A percentile compares a stretch with the other conserved stretches of the same genome.
Evolutionary conservation across 2,329 filamentous ascomycete species (phyloP).

Genomic region (Rhynchosporium agropyri): DNA sequence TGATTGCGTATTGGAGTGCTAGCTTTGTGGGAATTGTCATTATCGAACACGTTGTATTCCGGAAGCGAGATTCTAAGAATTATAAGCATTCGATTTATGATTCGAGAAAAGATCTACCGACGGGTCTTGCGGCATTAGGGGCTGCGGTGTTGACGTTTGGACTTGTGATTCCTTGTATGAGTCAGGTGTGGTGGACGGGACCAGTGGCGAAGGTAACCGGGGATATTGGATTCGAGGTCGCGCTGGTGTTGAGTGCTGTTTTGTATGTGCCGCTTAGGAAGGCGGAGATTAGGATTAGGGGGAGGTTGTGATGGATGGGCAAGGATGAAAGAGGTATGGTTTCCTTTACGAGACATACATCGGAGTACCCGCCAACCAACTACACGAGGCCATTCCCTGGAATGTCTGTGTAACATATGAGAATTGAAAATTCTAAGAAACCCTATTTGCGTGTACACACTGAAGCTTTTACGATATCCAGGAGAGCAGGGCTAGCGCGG

Average conservation of each 20-base stretch:
- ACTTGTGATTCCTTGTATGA: conserved; percentile 68
- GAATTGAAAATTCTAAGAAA: too few relatives aligned
- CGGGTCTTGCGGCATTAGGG: conserved; percentile 60
- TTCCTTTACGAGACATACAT: neutral
- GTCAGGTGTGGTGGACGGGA: conserved; percentile 66
- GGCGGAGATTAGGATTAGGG: conserved; percentile 40
- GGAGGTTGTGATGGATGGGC: neutral
- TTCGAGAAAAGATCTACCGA: conserved; percentile 57
- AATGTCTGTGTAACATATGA: too few relatives aligned
- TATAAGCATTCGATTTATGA: conserved; percentile 63
- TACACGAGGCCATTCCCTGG: too few relatives aligned
- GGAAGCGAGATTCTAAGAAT: conserved; percentile 51
- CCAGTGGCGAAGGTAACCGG: conserved; percentile 65
- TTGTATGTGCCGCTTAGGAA: conserved; percentile 49
- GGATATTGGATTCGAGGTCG: conserved; percentile 67
- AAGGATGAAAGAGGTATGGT: too few relatives aligned
- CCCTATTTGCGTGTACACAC: too few relatives aligned
- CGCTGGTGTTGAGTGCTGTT: conserved; percentile 52
- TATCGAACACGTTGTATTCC: conserved; percentile 68
- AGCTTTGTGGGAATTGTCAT: conserved; percentile 68
- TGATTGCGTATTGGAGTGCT: conserved; percentile 70
- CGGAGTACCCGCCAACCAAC: neutral
- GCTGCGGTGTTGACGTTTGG: conserved; percentile 56
- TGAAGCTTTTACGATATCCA: too few relatives aligned
- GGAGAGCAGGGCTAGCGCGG: too few relatives aligned